Base-by-base conservation (phyloP, 2,329 filamentous ascomycete species). In the Aspergillus floridensis region DNA sequence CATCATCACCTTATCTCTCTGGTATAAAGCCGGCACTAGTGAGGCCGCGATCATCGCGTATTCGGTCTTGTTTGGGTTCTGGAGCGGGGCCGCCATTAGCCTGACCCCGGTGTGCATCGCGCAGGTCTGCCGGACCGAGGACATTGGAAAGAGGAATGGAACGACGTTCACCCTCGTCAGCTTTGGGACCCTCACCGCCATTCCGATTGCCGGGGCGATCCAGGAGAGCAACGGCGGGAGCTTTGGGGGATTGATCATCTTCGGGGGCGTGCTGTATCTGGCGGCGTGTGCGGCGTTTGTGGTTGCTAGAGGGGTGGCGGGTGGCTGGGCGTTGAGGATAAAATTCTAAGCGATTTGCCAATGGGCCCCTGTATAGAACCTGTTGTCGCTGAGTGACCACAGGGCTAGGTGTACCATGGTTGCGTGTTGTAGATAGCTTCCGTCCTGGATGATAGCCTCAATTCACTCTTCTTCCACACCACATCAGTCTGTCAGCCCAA, bases 31-130 rank as follows among this genome's bases (percentile, higher is more conserved):
- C 0, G 64, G 61, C 1, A 53, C 47, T 4, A 65, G 61, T 12
- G 54, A 57, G 12, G 61, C 59, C 0, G 63, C 62, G 0, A 64
- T 72, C 3, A 68, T 75, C 21, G 58, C 53, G 2, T 65, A 61
- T 14, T 47, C 57, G 1, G 57, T 60, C 0, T 31, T 73, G 2
- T 75, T 65, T 41, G 67, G 68, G 0, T 67, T 70, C 60, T 63
- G 57, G 52, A 71, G 65, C 11, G 72, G 72, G 0, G 62, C 70
- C 1, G 65, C 64, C 0, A 70, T 74, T 19, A 70, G 68, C 26
- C 50, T 75, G 10, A 68, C 69, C 0, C 73, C 73, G 1, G 69
- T 72, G 12, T 72, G 71, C 55, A 63, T 75, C 26, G 61, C 63
- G 5, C 71, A 75, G 41, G 56, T 76, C 0, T 75, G 68, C 12